Conservation (phyloP, 1,284 basidiomycete genomes). For the Heterobasidion annosum region DNA sequence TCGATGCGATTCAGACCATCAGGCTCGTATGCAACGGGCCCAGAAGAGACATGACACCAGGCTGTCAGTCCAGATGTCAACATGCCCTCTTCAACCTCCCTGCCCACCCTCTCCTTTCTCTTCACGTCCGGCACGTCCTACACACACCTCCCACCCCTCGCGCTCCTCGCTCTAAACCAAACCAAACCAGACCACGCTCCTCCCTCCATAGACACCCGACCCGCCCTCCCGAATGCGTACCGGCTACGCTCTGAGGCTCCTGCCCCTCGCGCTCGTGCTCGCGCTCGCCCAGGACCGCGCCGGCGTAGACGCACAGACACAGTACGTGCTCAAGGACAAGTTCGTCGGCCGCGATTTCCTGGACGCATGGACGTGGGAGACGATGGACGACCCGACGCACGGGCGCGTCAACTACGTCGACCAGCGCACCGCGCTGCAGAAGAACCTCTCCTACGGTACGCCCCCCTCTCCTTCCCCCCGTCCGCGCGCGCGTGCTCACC, state of each 20-base stretch:
- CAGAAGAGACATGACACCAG: too few relatives aligned
- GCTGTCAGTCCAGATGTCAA: too few relatives aligned
- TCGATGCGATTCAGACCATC: too few relatives aligned
- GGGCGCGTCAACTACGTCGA: slow-evolving; percentile 46
- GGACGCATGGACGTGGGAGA: slow-evolving; percentile 36
- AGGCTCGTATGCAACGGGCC: too few relatives aligned
- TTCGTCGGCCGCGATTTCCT: slow-evolving; percentile 35
- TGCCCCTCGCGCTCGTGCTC: slow-evolving; percentile 14
- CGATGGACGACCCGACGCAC: slow-evolving; percentile 42
- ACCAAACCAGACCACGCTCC: not conserved
- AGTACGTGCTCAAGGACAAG: slow-evolving; percentile 22
- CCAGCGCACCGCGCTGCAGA: slow-evolving; percentile 23
- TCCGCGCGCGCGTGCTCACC: not conserved
- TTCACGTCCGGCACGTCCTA: slow-evolving; percentile 13
- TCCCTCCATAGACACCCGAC: not conserved
- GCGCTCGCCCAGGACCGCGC: slow-evolving; percentile 12
- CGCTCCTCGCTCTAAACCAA: not conserved
- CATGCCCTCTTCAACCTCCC: slow-evolving; percentile 6
- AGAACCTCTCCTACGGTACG: slow-evolving; percentile 34
- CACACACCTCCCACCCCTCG: slow-evolving; percentile 11
- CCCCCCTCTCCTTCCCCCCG: not conserved
- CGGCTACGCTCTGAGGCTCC: slow-evolving; percentile 12
- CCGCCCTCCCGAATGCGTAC: slow-evolving; percentile 17
- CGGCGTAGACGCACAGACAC: not conserved
- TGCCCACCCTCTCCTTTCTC: slow-evolving; percentile 19